Base-by-base conservation (phyloP, 495 filamentous ascomycete genomes). In the Rhizodiscina lignyota region DNA sequence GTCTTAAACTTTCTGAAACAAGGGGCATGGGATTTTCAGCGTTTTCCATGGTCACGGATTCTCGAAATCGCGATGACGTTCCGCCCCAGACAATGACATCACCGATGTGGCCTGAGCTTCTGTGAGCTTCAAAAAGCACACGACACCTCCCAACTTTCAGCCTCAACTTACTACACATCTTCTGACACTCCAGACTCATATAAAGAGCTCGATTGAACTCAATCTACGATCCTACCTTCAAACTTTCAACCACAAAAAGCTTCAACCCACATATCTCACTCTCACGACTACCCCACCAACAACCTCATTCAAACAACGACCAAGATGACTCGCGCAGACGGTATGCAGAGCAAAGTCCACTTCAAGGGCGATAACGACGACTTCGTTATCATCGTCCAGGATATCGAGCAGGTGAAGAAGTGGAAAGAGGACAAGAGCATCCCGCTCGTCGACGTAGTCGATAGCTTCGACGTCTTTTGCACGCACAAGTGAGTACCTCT, bases 361-460 rank as follows among this genome's bases (percentile, higher is more conserved):
- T 87, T 77, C 75, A 80, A 85, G 66, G 87, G 89, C 64, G 61
- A 64, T 36, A 66, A 70, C 17, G 84, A 96, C 21, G 83, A 94
- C 67, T 97, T 86, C 54, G 60, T 96, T 54, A 67, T 94, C 64
- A 83, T 93, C 56, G 66, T 91, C 36, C 84, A 94, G 38, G 78
- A 78, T 53, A 44, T 63, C 13, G 54, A 79, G 17, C 65, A 67
- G 27, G 68, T 84, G 39, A 62, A 82, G 56, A 72, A 84, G 50
- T 96, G 89, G 91, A 74, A 71, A 60, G 60, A 58, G 12, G 86
- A 97, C 62, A 72, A 72, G 48, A 74, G 68, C 6, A 64, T 85
- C 26, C 77, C 89, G 10, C 60, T 96, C 16, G 66, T 77, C 1
- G 70, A 94, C 43, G 83, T 97, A n/a, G 66, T 94, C 18, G 80